A percentile compares a stretch with the other conserved stretches of the same genome.
These are phyloP conservation scores for Blumeria hordei DNA, from an alignment of 2,329 filamentous ascomycete species.

Conservation along the genomic window DNA sequence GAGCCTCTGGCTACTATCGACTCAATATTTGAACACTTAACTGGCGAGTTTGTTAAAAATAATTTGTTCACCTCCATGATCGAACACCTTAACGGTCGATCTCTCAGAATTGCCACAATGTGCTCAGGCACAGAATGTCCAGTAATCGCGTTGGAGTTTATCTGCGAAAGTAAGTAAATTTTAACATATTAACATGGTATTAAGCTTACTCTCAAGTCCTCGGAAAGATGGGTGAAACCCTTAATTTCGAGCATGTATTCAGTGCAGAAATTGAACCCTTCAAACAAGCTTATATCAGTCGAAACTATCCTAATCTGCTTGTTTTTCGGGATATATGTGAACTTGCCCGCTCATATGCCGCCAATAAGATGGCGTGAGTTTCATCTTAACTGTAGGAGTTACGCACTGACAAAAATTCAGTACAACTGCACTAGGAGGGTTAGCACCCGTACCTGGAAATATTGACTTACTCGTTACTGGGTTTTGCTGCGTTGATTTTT, in stretches of 20 bases:
- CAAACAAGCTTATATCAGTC: conserved; percentile 39
- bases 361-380: conserved; percentile 4
- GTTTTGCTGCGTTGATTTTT: conserved; percentile 57
- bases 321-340: conserved; percentile 37
- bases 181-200: conserved; percentile 1
- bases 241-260: conserved; percentile 26
- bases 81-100: neutral
- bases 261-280: conserved; percentile 37
- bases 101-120: conserved; percentile 33
- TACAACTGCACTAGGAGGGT: conserved; percentile 41
- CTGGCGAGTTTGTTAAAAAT: neutral
- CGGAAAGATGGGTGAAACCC: neutral
- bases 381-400: neutral
- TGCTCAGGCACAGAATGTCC: conserved; percentile 62
- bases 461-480: conserved; percentile 47
- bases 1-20: conserved; percentile 1
- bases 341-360: conserved; percentile 13
- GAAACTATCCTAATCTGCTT: conserved; percentile 27
- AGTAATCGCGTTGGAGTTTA: conserved; percentile 35
- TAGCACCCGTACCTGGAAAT: conserved; percentile 27
- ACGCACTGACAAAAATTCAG: conserved; percentile 15
- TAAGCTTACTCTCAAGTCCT: conserved; percentile 1
- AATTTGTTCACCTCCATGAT: conserved; percentile 6
- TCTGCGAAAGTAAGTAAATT: conserved; percentile 21
- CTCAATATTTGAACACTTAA: neutral